Percentiles rank a stretch among this genome's conserved stretches.
Evolutionary conservation across 116 monocot species (phyloP).

Genomic region (Dioscorea cayenensis): DNA sequence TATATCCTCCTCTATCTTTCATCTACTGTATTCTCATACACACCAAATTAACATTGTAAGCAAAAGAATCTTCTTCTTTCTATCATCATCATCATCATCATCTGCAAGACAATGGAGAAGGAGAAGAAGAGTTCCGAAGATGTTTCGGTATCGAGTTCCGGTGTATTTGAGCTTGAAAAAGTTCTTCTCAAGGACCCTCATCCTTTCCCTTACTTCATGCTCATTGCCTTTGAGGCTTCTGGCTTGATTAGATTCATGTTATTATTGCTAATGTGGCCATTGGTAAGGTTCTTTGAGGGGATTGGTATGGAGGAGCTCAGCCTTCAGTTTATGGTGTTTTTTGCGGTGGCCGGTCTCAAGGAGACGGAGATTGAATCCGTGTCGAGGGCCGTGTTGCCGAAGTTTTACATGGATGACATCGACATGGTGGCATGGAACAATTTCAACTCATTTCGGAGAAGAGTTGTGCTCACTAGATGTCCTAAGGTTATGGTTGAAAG

Average conservation of each 20-base stretch:
- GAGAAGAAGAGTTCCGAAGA: background rate
- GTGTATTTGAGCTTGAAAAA: constrained; percentile 67
- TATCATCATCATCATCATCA: too few relatives aligned
- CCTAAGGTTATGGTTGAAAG: constrained; percentile 75
- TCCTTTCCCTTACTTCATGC: constrained; percentile 88
- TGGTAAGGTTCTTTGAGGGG: constrained; percentile 12
- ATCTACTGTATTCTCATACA: too few relatives aligned
- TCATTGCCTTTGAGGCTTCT: constrained; percentile 76
- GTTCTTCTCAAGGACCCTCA: constrained; percentile 46
- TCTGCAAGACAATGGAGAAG: background rate
- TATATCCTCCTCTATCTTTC: background rate
- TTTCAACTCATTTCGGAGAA: constrained; percentile 27
- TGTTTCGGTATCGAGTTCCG: constrained; percentile 4
- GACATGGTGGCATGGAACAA: constrained; percentile 59
- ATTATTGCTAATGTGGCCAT: constrained; percentile 51
- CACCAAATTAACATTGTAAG: too few relatives aligned
- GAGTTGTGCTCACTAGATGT: constrained; percentile 46
- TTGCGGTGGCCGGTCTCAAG: constrained; percentile 41
- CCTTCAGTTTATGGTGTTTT: constrained; percentile 42
- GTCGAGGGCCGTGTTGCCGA: constrained; percentile 76
- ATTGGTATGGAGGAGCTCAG: constrained; percentile 10
- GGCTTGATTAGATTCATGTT: constrained; percentile 49
- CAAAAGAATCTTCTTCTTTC: too few relatives aligned
- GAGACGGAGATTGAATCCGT: constrained; percentile 53
- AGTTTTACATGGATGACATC: constrained; percentile 70